Evolutionary conservation across 805 yeast species (phyloP).

Genomic region (Candida insectorum): DNA sequence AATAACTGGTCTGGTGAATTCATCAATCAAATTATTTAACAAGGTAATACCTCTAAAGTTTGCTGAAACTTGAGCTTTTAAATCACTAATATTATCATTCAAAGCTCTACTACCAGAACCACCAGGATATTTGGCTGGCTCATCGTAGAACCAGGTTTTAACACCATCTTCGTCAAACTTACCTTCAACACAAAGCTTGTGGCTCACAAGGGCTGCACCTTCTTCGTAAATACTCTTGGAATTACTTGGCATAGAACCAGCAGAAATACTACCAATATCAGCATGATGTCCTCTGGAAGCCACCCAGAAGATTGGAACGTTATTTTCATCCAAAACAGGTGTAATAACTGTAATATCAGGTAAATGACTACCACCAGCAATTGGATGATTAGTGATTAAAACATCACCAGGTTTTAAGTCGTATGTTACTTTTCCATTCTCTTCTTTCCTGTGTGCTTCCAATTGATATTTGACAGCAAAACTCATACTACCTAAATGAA

Average conservation of each 20-base stretch:
- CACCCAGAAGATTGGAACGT: conserved; percentile 72
- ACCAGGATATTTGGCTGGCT: conserved; percentile 80
- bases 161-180: conserved; percentile 72
- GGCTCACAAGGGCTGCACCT: conserved; percentile 85
- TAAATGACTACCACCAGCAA: conserved; percentile 43
- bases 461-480: conserved; percentile 42
- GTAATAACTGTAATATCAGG: conserved; percentile 80
- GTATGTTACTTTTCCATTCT: conserved; percentile 3
- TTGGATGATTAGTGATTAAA: conserved; percentile 40
- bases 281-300: conserved; percentile 97
- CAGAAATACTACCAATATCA: conserved; percentile 88
- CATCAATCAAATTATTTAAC: conserved; percentile 55
- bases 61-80: conserved; percentile 65
- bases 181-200: conserved; percentile 65
- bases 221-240: conserved; percentile 83
- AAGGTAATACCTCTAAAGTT: conserved; percentile 79
- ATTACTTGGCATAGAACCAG: conserved; percentile 94
- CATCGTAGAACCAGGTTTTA: conserved; percentile 55
- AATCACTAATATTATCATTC: conserved; percentile 72
- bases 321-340: conserved; percentile 59
- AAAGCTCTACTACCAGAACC: conserved; percentile 87
- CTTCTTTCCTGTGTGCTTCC: conserved; percentile 28
- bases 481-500: conserved; percentile 48
- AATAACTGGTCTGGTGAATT: conserved; percentile 49
- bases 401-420: conserved; percentile 38